Evolutionary conservation across 2,329 filamentous ascomycete genomes (phyloP).

Genomic region (Sclerotiophoma versabilis): DNA sequence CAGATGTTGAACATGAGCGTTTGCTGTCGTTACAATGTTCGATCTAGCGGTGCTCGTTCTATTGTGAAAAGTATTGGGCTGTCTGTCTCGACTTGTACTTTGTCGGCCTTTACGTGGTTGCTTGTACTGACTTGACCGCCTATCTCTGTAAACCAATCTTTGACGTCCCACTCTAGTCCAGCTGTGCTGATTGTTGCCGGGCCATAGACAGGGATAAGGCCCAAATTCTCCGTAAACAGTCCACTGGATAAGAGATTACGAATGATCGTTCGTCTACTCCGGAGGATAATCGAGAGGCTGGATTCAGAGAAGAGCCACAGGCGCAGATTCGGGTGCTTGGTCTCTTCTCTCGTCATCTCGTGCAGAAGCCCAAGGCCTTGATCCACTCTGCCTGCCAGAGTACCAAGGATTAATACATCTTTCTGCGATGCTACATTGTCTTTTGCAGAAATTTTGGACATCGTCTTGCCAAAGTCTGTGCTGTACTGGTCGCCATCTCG

Average conservation of each 20-base stretch:
- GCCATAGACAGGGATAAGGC: slow-evolving; percentile 85
- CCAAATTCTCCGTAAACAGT: slow-evolving; percentile 78
- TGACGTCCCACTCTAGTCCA: slow-evolving; percentile 91
- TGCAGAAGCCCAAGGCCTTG: slow-evolving; percentile 90
- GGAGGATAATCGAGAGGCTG: slow-evolving; percentile 83
- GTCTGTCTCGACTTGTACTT: slow-evolving; percentile 51
- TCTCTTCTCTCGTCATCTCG: slow-evolving; percentile 70
- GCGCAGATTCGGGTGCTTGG: slow-evolving; percentile 50
- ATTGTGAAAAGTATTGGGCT: slow-evolving; percentile 58
- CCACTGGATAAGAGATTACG: slow-evolving; percentile 60
- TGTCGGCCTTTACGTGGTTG: slow-evolving; percentile 55
- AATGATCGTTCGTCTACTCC: slow-evolving; percentile 71
- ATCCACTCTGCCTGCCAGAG: slow-evolving; percentile 88
- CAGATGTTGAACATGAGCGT: neutral
- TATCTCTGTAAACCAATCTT: slow-evolving; percentile 72
- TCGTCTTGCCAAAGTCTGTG: slow-evolving; percentile 87
- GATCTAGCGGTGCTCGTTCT: slow-evolving; percentile 39
- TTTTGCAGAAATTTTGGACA: slow-evolving; percentile 64
- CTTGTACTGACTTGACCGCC: slow-evolving; percentile 59
- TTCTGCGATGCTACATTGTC: slow-evolving; percentile 48
- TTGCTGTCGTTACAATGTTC: neutral
- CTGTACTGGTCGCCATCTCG: slow-evolving; percentile 81
- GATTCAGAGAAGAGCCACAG: slow-evolving; percentile 83
- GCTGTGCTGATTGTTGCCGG: slow-evolving; percentile 77
- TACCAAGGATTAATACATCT: slow-evolving; percentile 81